Evolutionary conservation across 768 basidiomycete species (phyloP), one percentile per base, ranked within the genome.

Genomic region (Psilocybe tampanensis): DNA sequence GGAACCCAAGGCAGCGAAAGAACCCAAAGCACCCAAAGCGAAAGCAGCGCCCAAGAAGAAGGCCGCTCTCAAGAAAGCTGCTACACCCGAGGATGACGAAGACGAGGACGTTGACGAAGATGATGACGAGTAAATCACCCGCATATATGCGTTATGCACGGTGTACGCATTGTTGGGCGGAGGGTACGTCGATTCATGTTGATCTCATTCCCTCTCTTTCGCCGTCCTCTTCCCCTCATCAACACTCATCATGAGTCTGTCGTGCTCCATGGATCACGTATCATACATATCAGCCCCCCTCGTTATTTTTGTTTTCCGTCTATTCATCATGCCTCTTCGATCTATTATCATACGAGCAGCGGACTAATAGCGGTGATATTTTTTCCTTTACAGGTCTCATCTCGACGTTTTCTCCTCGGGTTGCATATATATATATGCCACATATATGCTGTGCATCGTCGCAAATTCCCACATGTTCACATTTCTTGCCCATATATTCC

Each of bases 41-140:
- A 62, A 64, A 51, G 56, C 62, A 12, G 63, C 57, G 7, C 53
- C 65, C 34, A 58, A 64, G 52, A 59, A 59, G n/a, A 61, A 63
- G 53, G 55, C 48, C 11, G 54, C 51, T 22, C 39, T 42, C 19
- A 52, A 54, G 47, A 39, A 53, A 15, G 57, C 52, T 11, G 47
- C 26, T 1, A 26, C 45, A 4, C 45, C 26, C 8, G 52, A 33
- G 12, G 52, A 59, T 18, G 52, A 54, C 17, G 34, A 52, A 3
- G 51, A 58, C 5, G 52, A 59, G 23, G 52, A 50, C 17, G 24
- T 29, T 24, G 41, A 33, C 5, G 53, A 48, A 9, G 47, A 48
- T 4, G 45, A 47, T 24, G 47, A 48, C 17, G 47, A 48, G 7
- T 48, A 48, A 33, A 19, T 29, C 26, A n/a, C n/a, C n/a, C 15